Conservation (phyloP, 208 protist species). For the Tritrichomonas foetus region DNA sequence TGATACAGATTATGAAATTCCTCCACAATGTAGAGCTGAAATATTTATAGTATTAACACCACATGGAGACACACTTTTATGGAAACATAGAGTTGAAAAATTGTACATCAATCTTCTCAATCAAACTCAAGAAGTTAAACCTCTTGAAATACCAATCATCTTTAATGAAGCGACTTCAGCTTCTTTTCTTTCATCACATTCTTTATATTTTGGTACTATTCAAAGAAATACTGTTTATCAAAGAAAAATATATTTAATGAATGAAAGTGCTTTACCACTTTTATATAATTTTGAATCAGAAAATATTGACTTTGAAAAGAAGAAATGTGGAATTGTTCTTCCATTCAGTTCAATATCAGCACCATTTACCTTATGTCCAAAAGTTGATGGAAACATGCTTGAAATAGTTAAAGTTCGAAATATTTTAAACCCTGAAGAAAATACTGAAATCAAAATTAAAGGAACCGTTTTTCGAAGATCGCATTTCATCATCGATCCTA, state of each 20-base stretch:
- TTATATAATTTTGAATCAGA: background rate
- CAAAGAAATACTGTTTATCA: background rate
- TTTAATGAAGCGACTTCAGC: background rate
- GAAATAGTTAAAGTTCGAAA: background rate
- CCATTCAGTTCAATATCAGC: background rate
- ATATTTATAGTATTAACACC: background rate
- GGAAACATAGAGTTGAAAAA: background rate
- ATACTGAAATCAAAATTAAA: background rate
- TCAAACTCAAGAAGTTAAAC: background rate
- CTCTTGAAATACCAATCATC: background rate
- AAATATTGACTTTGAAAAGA: background rate
- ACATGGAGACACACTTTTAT: background rate
- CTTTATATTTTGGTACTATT: background rate
- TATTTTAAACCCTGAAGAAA: background rate
- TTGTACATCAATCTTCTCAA: background rate
- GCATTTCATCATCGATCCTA: background rate
- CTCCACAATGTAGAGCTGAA: background rate
- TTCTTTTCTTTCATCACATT: background rate
- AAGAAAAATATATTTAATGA: background rate
- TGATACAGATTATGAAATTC: background rate
- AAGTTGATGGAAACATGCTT: background rate
- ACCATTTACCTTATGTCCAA: background rate
- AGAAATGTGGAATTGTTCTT: background rate
- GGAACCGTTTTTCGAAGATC: background rate
- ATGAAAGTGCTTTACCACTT: background rate